Evolutionary conservation across 2,329 filamentous ascomycete species (phyloP), one percentile per base, ranked within the genome.

Genomic region (Cucurbitaria berberidis): DNA sequence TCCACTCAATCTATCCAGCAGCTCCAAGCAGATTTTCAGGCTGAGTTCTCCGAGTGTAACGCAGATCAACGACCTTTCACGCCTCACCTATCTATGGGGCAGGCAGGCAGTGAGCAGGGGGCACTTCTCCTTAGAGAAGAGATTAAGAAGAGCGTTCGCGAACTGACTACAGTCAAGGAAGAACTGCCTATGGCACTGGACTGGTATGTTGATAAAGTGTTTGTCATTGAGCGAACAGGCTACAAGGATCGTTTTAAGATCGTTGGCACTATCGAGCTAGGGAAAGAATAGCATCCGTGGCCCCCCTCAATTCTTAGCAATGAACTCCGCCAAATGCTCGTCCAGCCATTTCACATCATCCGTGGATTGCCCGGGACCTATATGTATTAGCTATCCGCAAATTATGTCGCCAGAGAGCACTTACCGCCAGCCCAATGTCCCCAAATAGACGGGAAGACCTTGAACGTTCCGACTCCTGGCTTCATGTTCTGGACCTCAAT

Each of bases 311-410:
- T 68, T 67, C 24, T 60, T 56, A 10, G 57, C 74, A 53, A 87
- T 83, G 45, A 88, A 83, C 6, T 74, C 73, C 15, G 75, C 78
- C 51, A 90, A 68, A 59, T 82, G 82, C 24, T 84, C 77, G 66
- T 92, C 87, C 36, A 93, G 76, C 88, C 89, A 93, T 64, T 84
- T 83, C 2, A 88, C 82, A 70, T 93, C 89, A 27, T 88, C 85
- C 52, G 82, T 83, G 60, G 83, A 89, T n/a, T 87, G 81, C 0
- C 89, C 89, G 4, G 89, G 89, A 1, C 89, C 89, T 76, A 41
- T 8, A 13, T 22, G 15, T 6, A 39, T 70, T 43, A 63, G 50
- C 52, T 46, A 42, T n/a, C 34, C 24, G 18, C 30, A 27, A 21
- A 2, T 45, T 22, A 8, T 34, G 18, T 21, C 13, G 1, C 10